Conservation (phyloP, 2,329 filamentous ascomycete genomes). For the Raffaelea arxii region DNA sequence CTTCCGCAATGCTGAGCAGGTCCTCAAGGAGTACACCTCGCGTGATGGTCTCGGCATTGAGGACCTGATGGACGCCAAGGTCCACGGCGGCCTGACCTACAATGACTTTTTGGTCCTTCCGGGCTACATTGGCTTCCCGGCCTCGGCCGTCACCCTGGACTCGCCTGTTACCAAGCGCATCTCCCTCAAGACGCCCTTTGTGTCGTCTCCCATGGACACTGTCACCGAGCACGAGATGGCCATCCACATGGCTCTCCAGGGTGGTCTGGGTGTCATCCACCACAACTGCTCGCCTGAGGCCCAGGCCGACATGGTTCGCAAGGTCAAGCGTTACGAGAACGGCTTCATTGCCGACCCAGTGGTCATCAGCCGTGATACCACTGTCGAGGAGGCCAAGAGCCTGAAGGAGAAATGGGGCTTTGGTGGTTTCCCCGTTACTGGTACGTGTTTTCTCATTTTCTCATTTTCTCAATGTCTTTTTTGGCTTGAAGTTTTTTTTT, state of each 20-base stretch:
- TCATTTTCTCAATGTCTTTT: neutral
- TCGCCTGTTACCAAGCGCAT: constrained; percentile 93
- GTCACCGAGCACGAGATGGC: constrained; percentile 99
- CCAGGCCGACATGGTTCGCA: constrained; percentile 97
- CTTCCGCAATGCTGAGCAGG: constrained; percentile 64
- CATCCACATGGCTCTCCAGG: constrained; percentile 88
- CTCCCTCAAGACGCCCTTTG: constrained; percentile 88
- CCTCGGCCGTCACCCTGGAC: constrained; percentile 78
- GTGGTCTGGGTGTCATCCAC: constrained; percentile 89
- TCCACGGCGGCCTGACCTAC: constrained; percentile 90
- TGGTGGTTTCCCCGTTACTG: constrained; percentile 95
- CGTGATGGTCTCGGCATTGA: constrained; percentile 81
- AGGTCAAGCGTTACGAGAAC: constrained; percentile 99
- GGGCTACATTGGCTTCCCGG: constrained; percentile 96
- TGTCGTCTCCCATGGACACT: constrained; percentile 98
- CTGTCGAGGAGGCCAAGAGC: constrained; percentile 80
- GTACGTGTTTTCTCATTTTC: constrained; percentile 47
- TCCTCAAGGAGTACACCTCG: constrained; percentile 70
- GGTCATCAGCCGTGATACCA: constrained; percentile 78
- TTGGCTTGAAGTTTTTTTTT: constrained; percentile 11
- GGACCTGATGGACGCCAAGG: constrained; percentile 81
- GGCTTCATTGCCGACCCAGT: constrained; percentile 96
- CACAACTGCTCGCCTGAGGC: constrained; percentile 98
- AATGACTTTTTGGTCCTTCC: constrained; percentile 97
- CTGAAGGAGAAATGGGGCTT: constrained; percentile 98